A percentile compares a stretch with the other conserved stretches of the same genome.
Conservation (phyloP, 1,284 basidiomycete genomes). For the Mycosarcoma mackinlayi region DNA sequence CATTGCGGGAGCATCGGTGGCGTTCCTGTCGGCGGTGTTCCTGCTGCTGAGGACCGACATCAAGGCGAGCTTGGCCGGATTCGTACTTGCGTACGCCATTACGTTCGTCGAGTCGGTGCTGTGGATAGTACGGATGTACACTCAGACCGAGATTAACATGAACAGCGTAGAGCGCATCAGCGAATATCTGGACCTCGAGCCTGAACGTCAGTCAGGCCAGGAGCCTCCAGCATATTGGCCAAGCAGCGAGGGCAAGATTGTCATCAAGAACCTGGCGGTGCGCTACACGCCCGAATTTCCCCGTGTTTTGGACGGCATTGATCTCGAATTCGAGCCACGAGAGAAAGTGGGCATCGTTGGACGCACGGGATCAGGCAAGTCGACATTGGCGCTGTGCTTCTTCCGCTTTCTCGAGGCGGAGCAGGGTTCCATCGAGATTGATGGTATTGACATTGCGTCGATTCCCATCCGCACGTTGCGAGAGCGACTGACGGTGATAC, state of each 20-base stretch:
- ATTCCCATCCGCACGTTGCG: slow-evolving; percentile 89
- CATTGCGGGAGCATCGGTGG: slow-evolving; percentile 61
- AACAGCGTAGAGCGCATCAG: slow-evolving; percentile 68
- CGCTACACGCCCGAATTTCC: slow-evolving; percentile 67
- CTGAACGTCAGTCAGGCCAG: slow-evolving; percentile 54
- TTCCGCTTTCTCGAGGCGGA: slow-evolving; percentile 93
- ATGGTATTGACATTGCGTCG: slow-evolving; percentile 85
- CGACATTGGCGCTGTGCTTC: slow-evolving; percentile 88
- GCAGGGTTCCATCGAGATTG: slow-evolving; percentile 82
- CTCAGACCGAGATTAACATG: slow-evolving; percentile 68
- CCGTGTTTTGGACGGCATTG: slow-evolving; percentile 60
- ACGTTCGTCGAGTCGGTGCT: slow-evolving; percentile 75
- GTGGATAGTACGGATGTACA: slow-evolving; percentile 66
- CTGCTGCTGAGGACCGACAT: slow-evolving; percentile 71
- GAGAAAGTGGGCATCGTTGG: slow-evolving; percentile 68
- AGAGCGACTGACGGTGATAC: slow-evolving; percentile 85
- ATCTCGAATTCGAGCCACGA: slow-evolving; percentile 62
- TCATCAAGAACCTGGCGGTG: slow-evolving; percentile 63
- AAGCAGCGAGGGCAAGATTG: slow-evolving; percentile 59
- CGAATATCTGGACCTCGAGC: slow-evolving; percentile 63
- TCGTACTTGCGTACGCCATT: slow-evolving; percentile 63
- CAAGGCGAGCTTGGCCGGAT: slow-evolving; percentile 65
- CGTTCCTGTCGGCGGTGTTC: slow-evolving; percentile 68
- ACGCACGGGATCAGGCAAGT: slow-evolving; percentile 86
- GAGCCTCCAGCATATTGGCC: slow-evolving; percentile 68